A percentile compares a stretch with the other conserved stretches of the same genome.
phyloP scores from a whole-genome alignment of 495 filamentous ascomycete species.

The Penicillium steckii region DNA sequence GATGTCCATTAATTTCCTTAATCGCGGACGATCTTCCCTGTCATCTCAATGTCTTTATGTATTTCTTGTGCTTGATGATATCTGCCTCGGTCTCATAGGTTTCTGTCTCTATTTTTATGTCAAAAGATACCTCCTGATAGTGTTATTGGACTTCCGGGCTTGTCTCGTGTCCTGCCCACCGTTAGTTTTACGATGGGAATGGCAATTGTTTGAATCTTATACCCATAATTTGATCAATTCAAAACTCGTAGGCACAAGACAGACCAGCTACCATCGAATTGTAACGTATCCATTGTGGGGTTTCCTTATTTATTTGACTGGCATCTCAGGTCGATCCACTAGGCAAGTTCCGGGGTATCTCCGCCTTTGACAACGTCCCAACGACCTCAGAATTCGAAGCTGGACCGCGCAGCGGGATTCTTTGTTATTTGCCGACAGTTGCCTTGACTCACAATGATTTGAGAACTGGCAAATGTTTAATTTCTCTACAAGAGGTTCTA shows the following conservation, averaged over 20 bases:
- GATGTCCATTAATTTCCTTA: constrained; percentile 30
- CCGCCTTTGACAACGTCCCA: too few species aligned
- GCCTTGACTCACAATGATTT: background rate
- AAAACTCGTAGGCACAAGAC: too few species aligned
- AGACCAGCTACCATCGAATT: too few species aligned
- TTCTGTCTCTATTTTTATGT: constrained; percentile 24
- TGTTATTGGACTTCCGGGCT: constrained; percentile 32
- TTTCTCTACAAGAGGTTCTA: background rate
- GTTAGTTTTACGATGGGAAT: constrained; percentile 38
- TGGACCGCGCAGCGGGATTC: too few species aligned
- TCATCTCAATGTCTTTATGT: constrained; percentile 8
- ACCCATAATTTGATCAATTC: background rate
- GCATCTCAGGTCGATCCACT: too few species aligned
- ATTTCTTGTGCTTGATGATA: constrained; percentile 6
- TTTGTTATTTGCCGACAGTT: background rate
- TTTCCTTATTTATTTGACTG: too few species aligned
- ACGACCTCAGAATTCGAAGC: too few species aligned
- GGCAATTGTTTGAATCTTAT: constrained; percentile 20
- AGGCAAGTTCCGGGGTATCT: too few species aligned
- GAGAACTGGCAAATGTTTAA: background rate
- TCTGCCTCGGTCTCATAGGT: constrained; percentile 10
- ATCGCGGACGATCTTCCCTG: constrained; percentile 17
- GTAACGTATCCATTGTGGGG: too few species aligned
- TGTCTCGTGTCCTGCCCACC: constrained; percentile 23
- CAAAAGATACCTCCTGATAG: constrained; percentile 47